Evolutionary conservation across 768 basidiomycete species (phyloP).

Genomic region (Pleurotus pulmonarius): DNA sequence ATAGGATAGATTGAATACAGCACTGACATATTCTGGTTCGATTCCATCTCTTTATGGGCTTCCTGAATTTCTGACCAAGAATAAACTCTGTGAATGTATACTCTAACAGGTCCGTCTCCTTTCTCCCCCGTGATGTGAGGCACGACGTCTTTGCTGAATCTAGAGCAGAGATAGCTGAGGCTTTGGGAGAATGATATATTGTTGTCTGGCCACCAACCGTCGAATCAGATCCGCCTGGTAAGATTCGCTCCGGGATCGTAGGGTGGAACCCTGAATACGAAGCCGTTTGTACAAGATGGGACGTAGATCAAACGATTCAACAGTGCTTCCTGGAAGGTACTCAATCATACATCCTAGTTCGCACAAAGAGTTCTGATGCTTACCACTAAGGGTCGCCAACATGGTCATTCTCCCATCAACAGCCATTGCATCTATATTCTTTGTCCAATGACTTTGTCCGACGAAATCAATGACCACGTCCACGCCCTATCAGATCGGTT

Average conservation of each 20-base stretch:
- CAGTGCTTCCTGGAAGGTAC: conserved; percentile 34
- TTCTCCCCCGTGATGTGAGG: conserved; percentile 52
- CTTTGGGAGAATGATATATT: background rate
- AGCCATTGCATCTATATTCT: conserved; percentile 68
- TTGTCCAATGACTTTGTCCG: conserved; percentile 67
- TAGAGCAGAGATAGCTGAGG: conserved; percentile 15
- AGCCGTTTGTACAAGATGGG: conserved; percentile 83
- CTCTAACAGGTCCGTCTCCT: conserved; percentile 59
- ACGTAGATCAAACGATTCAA: conserved; percentile 50
- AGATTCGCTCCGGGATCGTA: conserved; percentile 66
- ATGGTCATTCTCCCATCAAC: conserved; percentile 74
- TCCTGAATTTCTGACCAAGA: conserved; percentile 75
- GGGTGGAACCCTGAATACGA: conserved; percentile 83
- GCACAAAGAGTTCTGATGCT: conserved; percentile 9
- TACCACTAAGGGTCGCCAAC: conserved; percentile 66
- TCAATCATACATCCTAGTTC: background rate
- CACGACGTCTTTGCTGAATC: conserved; percentile 55
- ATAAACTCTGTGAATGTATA: conserved; percentile 82
- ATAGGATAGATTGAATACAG: background rate
- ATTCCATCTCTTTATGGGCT: conserved; percentile 84
- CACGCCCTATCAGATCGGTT: conserved; percentile 57
- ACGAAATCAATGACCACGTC: conserved; percentile 87
- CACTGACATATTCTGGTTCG: conserved; percentile 48
- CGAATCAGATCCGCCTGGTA: conserved; percentile 76
- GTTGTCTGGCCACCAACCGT: conserved; percentile 33